A percentile compares a stretch with the other conserved stretches of the same genome.
These are phyloP conservation scores for Cichorium intybus DNA, from an alignment of 140 eudicot species.

Conservation along the genomic window DNA sequence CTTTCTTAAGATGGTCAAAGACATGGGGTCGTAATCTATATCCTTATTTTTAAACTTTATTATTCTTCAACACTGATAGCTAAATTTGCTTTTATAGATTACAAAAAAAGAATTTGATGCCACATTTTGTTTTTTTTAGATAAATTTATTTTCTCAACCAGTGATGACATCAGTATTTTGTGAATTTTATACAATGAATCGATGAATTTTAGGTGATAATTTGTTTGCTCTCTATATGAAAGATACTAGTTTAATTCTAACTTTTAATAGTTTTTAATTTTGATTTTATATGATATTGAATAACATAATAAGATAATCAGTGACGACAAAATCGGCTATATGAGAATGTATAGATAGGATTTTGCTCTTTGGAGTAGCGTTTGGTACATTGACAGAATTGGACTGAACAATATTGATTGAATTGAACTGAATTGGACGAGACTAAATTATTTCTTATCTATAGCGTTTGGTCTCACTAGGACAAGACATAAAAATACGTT, in stretches of 20 bases:
- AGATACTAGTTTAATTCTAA: background rate
- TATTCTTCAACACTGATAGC: conserved; percentile 10
- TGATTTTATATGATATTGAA: background rate
- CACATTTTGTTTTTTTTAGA: conserved; percentile 11
- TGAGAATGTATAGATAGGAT: no score
- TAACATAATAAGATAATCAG: background rate
- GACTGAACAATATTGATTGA: no score
- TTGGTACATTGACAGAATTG: no score
- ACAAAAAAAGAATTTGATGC: conserved; percentile 8
- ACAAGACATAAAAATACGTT: no score
- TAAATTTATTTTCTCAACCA: conserved; percentile 1
- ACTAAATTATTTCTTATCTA: no score
- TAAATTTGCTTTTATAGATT: background rate
- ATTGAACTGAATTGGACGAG: no score
- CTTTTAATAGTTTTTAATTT: background rate
- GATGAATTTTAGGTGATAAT: conserved; percentile 22
- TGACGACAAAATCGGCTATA: background rate
- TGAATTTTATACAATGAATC: background rate
- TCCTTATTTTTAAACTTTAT: background rate
- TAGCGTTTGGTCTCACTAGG: no score
- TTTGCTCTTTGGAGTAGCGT: no score
- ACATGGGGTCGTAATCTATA: background rate
- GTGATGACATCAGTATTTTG: conserved; percentile 17
- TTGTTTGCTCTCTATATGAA: conserved; percentile 12
- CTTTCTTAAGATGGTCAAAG: background rate